Percentiles rank a stretch among this genome's conserved stretches.
These are phyloP conservation scores for Cercospora zeae-maydis DNA, from an alignment of 2,329 filamentous ascomycete genomes.

Conservation along the genomic window DNA sequence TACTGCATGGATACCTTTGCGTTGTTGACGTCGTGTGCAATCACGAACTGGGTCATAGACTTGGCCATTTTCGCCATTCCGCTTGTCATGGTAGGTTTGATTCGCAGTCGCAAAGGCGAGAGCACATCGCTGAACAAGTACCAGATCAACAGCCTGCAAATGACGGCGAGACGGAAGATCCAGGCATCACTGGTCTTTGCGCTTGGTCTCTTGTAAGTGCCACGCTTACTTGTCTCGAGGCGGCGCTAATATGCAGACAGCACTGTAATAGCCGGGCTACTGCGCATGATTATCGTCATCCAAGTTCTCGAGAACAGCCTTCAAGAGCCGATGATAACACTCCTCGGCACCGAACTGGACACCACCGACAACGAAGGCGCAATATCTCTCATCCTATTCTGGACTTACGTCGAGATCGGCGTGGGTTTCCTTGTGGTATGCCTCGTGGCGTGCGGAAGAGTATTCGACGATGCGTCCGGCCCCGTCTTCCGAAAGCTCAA, in stretches of 20 bases:
- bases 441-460: slow-evolving; percentile 12
- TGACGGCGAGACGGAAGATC: slow-evolving; percentile 12
- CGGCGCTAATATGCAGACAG: background rate
- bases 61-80: slow-evolving; percentile 14
- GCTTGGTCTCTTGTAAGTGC: slow-evolving; percentile 17
- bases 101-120: background rate
- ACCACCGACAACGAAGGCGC: slow-evolving; percentile 13
- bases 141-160: slow-evolving; percentile 12
- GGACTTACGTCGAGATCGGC: slow-evolving; percentile 18
- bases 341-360: slow-evolving; percentile 9
- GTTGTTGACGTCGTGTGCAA: slow-evolving; percentile 11
- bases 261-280: slow-evolving; percentile 15
- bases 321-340: slow-evolving; percentile 1
- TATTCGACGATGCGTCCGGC: slow-evolving; percentile 14
- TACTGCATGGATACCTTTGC: slow-evolving; percentile 17
- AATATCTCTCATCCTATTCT: slow-evolving; percentile 13
- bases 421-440: slow-evolving; percentile 20
- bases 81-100: slow-evolving; percentile 13
- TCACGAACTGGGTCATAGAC: slow-evolving; percentile 14
- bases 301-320: slow-evolving; percentile 11
- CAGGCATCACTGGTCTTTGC: slow-evolving; percentile 17
- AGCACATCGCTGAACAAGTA: background rate
- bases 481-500: slow-evolving; percentile 14
- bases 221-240: background rate
- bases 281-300: slow-evolving; percentile 17